Conservation (phyloP, 2,329 filamentous ascomycete genomes). For the Meredithiella fracta region DNA sequence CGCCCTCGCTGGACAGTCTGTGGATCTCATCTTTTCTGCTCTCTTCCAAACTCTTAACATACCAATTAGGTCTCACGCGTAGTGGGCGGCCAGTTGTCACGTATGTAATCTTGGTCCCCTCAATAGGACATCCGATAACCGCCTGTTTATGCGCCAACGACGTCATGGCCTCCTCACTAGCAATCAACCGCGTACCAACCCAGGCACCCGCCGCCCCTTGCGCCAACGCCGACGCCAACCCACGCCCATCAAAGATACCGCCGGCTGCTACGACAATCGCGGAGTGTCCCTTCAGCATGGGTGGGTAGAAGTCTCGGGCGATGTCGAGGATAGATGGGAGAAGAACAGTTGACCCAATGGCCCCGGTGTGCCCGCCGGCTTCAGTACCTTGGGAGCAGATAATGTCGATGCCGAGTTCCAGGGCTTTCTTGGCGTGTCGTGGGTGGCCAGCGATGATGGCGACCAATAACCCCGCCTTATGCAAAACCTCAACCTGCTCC, state of each 20-base stretch:
- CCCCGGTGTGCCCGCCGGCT: constrained; percentile 83
- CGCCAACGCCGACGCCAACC: constrained; percentile 67
- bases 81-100: constrained; percentile 70
- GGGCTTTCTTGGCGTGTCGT: constrained; percentile 75
- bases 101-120: constrained; percentile 67
- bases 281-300: constrained; percentile 48
- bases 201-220: constrained; percentile 79
- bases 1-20: constrained; percentile 55
- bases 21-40: constrained; percentile 53
- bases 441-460: constrained; percentile 98
- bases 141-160: constrained; percentile 68
- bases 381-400: constrained; percentile 87
- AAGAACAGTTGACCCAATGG: constrained; percentile 70
- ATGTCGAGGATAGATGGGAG: constrained; percentile 80
- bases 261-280: constrained; percentile 80
- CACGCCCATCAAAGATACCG: constrained; percentile 68
- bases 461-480: constrained; percentile 62
- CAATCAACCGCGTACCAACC: constrained; percentile 89
- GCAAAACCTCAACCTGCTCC: constrained; percentile 56
- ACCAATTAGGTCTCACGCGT: constrained; percentile 67
- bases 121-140: constrained; percentile 62
- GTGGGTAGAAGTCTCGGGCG: constrained; percentile 52
- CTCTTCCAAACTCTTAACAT: constrained; percentile 65
- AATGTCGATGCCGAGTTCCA: constrained; percentile 75
- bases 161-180: constrained; percentile 63